Base-by-base conservation (phyloP, 2,329 filamentous ascomycete species). In the Aspergillus phoenicis region DNA sequence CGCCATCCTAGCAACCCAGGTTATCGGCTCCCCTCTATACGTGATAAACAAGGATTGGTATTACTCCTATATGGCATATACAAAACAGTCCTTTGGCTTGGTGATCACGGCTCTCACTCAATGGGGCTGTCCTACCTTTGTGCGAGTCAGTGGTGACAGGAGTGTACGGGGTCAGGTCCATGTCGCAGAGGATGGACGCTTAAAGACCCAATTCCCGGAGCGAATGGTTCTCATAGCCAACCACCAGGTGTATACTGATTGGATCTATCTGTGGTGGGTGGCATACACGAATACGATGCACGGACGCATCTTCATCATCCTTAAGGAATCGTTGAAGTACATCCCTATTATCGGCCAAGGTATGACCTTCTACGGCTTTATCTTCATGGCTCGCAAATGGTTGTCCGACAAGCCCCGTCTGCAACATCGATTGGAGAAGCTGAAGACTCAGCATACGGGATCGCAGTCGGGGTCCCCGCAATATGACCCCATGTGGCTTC, bases 251-350 rank as follows among this genome's bases (percentile, higher is more conserved):
- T 89, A 89, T 70, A 88, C 86, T n/a, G 87, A 89, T 68, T 89
- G 87, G 87, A 76, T 89, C 13, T 89, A 89, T 70, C 78, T 89
- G 2, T 89, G 87, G 87, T 89, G 86, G 86, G 82, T 87, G 49
- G 83, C 85, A 2, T 89, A 89, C 67, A 87, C 86, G 1, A 86
- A 86, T 67, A 78, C 80, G 62, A 87, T 87, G 84, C 86, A 89
- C 65, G 87, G 87, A 36, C 84, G 84, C 64, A 82, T 89, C 67
- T 88, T 86, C 71, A 89, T 89, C 71, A 88, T 89, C 57, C 73
- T 89, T 48, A 89, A 89, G 68, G 87, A 89, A 67, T 86, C 85
- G 2, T 73, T 89, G 60, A 87, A 87, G 68, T 84, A 85, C 62
- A 83, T 89, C 8, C 86, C 86, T 0, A 75, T 89, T 56, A 77